Base-by-base conservation (phyloP, 257 asterid species). In the Euphrasia confusa region DNA sequence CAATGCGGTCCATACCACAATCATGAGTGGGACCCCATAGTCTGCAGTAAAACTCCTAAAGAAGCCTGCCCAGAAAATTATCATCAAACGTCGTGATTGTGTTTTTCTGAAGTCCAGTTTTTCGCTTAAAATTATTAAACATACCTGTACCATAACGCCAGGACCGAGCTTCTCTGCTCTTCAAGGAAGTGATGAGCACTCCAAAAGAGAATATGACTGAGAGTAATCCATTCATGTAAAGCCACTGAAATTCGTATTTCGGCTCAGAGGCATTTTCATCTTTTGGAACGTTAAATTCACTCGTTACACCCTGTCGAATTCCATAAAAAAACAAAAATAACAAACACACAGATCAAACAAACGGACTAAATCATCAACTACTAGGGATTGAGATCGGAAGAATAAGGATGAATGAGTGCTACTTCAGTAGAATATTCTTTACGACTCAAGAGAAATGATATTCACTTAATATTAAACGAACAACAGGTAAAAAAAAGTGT, bases 11-110 rank as follows among this genome's bases (percentile, higher is more conserved):
- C 87, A 83, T 2, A 63, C 54, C 11, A 83, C 71, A 61, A 83
- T 70, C 84, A 78, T 74, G 54, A 78, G 52, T 1, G 90, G 90
- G 57, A 83, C 87, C n/a, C 87, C 87, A 1, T 83, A 83, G 63
- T 80, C 90, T 49, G 90, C 87, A 48, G 71, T 60, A 10, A 80
- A 68, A 64, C 81, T 71, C 68, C 87, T 63, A 21, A 83, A 24
- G 12, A 61, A 52, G 40, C 81, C 89, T 83, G 71, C 33, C 17
- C 52, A 65, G 49, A 49, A 15, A 1, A 13, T 5, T 12, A 50
- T 14, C 42, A 50, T 14, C 42, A 18, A 47, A 24, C 0, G 27
- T 57, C 39, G 9, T 37, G 15, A 50, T 4, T 40, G 12, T 55
- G 10, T 55, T 55, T 7, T 33, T 48, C n/a, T 10, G 10, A 24